Conservation (phyloP, 1,139 yeast species). For the Saccharomyces pastorianus region DNA sequence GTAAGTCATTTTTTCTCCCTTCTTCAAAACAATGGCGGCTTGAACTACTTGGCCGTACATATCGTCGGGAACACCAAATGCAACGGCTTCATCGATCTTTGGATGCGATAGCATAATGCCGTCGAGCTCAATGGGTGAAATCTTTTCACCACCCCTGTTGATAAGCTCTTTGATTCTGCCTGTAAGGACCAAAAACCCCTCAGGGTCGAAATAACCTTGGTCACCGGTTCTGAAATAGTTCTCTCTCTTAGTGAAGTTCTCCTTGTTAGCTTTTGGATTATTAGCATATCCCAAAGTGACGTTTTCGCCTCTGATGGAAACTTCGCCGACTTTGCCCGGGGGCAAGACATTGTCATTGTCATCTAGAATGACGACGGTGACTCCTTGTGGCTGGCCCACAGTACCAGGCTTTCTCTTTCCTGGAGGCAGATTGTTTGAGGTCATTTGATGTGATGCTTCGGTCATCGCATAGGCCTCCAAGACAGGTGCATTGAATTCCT, state of each 20-base stretch:
- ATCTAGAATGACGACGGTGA: conserved; percentile 49
- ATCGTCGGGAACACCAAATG: conserved; percentile 55
- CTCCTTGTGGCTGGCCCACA: conserved; percentile 65
- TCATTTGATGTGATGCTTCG: conserved; percentile 66
- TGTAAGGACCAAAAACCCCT: conserved; percentile 50
- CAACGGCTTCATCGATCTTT: conserved; percentile 55
- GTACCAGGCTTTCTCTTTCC: conserved; percentile 59
- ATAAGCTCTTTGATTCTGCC: conserved; percentile 63
- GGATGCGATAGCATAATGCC: conserved; percentile 49
- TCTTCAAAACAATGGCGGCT: conserved; percentile 52
- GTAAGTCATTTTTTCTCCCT: conserved; percentile 34
- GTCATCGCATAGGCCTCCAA: conserved; percentile 75
- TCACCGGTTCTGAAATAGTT: conserved; percentile 69
- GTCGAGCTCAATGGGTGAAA: conserved; percentile 59
- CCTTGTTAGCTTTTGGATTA: conserved; percentile 58
- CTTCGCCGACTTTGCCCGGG: conserved; percentile 53
- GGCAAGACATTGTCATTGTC: conserved; percentile 39
- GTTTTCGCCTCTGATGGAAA: conserved; percentile 54
- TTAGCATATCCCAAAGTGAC: conserved; percentile 65
- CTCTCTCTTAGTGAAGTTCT: conserved; percentile 45
- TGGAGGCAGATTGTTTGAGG: conserved; percentile 58
- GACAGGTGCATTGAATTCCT: conserved; percentile 52
- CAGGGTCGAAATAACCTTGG: conserved; percentile 53
- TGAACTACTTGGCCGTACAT: conserved; percentile 61
- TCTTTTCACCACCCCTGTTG: conserved; percentile 64